Evolutionary conservation across 2,329 filamentous ascomycete genomes (phyloP), one percentile per base, ranked within the genome.

Genomic region (Hypocreales sp.): DNA sequence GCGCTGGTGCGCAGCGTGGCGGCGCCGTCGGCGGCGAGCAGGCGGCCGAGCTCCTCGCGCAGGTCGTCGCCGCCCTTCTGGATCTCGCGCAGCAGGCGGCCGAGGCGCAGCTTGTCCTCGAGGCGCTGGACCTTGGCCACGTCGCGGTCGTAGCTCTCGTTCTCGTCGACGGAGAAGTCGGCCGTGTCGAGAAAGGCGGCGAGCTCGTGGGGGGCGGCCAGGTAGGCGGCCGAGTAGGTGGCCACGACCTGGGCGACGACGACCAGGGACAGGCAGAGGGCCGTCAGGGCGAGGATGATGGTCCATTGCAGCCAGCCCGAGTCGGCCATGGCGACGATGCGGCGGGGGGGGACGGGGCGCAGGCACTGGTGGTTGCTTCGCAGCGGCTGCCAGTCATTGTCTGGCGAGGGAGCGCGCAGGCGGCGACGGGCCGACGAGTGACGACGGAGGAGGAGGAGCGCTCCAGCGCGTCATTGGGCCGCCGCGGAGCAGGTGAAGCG

Each of bases 91-190:
- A 75, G 51, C 33, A 76, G 51, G 22, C 60, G 58, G 33, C 54
- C 58, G 22, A 77, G 58, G 26, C 70, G 66, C 25, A 74, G 43
- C 53, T 73, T 73, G 46, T 76, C 71, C 36, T 74, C 70, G 17
- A 74, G 55, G 22, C 64, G 63, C 42, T 58, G 58, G 21, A 75
- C 59, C 32, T 62, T 64, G 30, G 60, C 53, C 25, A 75, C 58
- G 40, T 76, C 68, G 38, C 60, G 56, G 45, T 74, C 67, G 44
- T 74, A 74, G 40, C 59, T 67, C 47, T 75, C 71, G 40, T 74
- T 75, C 45, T 76, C 72, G 38, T 64, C 56, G 26, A 72, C 57
- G 21, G 68, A 79, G 40, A 61, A 69, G 44, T 74, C 69, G 40
- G 71, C 60, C 11, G 64, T 59, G 41, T 74, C 69, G 40, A 73